A percentile compares a stretch with the other conserved stretches of the same genome.
phyloP scores from a whole-genome alignment of 140 eudicot species.

The Stevia rebaudiana region DNA sequence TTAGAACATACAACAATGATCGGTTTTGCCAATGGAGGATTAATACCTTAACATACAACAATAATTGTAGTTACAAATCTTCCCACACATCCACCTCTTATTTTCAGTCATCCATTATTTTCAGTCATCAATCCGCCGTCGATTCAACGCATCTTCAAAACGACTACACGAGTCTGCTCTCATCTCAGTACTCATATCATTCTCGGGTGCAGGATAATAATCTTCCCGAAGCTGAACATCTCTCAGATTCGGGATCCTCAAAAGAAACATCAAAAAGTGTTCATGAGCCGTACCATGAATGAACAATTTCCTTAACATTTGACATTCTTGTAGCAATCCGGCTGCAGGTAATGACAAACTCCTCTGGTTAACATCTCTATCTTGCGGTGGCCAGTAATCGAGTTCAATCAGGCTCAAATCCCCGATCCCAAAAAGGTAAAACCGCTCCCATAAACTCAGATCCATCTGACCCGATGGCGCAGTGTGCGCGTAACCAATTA shows the following conservation, averaged over 20 bases:
- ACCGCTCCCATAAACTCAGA: constrained; percentile 91
- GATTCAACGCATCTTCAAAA: constrained; percentile 72
- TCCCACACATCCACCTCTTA: neutral
- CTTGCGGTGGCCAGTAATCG: constrained; percentile 97
- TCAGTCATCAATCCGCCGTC: constrained; percentile 61
- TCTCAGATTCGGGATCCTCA: constrained; percentile 51
- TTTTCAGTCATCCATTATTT: neutral
- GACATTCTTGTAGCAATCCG: constrained; percentile 64
- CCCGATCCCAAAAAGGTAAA: constrained; percentile 56
- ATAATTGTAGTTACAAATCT: neutral
- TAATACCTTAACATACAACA: neutral
- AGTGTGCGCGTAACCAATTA: constrained; percentile 75
- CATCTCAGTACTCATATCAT: constrained; percentile 98
- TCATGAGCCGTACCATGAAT: constrained; percentile 92
- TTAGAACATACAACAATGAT: too few relatives aligned
- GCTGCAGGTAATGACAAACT: constrained; percentile 81
- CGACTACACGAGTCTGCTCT: constrained; percentile 87
- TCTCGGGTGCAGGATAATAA: constrained; percentile 97
- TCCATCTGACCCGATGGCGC: constrained; percentile 98
- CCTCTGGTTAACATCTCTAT: constrained; percentile 87
- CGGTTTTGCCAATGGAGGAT: neutral
- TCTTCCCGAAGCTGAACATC: constrained; percentile 95
- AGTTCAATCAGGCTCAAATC: constrained; percentile 50
- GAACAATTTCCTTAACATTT: constrained; percentile 58
- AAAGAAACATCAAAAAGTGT: constrained; percentile 66